Evolutionary conservation across 495 filamentous ascomycete genomes (phyloP).

Genomic region (Penicillium mononematosum): DNA sequence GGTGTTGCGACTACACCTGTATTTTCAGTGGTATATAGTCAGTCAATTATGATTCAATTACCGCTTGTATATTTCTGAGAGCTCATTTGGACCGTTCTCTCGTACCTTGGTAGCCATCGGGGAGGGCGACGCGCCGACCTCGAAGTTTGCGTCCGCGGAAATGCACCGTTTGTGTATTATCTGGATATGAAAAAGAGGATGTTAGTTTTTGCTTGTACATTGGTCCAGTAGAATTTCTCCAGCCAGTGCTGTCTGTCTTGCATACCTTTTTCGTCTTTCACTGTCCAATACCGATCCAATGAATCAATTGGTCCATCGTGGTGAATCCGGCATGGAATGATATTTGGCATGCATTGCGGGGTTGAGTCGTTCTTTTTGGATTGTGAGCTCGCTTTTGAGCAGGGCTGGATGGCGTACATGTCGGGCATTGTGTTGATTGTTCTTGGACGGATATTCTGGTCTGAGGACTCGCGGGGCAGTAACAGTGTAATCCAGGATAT

Average conservation of each 20-base stretch:
- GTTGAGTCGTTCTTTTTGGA: conserved; percentile 16
- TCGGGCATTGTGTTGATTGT: conserved; percentile 22
- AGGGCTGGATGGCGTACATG: conserved; percentile 44
- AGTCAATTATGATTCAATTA: background rate
- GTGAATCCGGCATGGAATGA: conserved; percentile 82
- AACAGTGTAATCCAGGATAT: background rate
- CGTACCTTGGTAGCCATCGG: conserved; percentile 71
- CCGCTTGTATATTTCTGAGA: background rate
- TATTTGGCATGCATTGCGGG: conserved; percentile 59
- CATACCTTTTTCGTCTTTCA: conserved; percentile 43
- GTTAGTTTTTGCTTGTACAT: conserved; percentile 15
- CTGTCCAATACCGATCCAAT: conserved; percentile 67
- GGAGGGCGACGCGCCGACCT: conserved; percentile 65
- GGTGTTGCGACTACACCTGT: conserved; percentile 42
- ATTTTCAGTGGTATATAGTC: background rate
- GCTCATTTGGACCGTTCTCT: background rate
- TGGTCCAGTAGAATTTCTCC: background rate
- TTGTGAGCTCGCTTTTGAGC: conserved; percentile 23
- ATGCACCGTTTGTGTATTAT: conserved; percentile 59
- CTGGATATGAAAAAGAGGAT: conserved; percentile 17
- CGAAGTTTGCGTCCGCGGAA: conserved; percentile 82
- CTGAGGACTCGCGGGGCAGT: background rate
- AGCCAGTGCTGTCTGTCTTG: background rate
- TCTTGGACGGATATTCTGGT: background rate
- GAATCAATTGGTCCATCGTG: conserved; percentile 71